Percentiles rank a stretch among this genome's conserved stretches.
Conservation (phyloP, 2,329 filamentous ascomycete genomes). For the Conoideocrella luteorostrata region DNA sequence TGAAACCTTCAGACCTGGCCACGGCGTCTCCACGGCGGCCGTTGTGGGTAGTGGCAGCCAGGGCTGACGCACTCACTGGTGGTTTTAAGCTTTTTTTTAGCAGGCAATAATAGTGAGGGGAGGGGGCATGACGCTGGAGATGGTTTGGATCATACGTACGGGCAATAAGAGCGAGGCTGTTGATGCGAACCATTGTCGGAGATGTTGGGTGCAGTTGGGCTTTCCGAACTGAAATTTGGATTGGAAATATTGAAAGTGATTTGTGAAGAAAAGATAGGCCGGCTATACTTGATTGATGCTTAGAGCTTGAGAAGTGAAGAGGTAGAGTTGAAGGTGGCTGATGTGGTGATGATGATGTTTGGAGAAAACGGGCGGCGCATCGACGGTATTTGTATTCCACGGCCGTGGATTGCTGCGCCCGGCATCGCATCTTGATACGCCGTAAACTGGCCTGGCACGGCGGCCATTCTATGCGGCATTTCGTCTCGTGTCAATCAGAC, state of each 20-base stretch:
- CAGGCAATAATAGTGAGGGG: neutral
- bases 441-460: no score
- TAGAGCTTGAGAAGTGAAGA: neutral
- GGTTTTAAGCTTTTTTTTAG: neutral
- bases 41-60: slow-evolving; percentile 4
- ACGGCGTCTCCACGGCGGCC: neutral
- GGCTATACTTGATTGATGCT: slow-evolving; percentile 4
- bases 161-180: slow-evolving; percentile 6
- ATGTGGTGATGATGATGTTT: no score
- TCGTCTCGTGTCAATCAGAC: neutral
- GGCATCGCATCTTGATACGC: neutral
- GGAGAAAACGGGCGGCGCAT: no score
- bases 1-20: neutral
- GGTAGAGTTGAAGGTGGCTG: neutral
- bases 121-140: no score
- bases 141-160: slow-evolving; percentile 2
- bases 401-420: neutral
- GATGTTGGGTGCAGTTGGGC: neutral
- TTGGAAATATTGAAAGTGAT: neutral
- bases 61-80: slow-evolving; percentile 7
- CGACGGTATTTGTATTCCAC: slow-evolving; percentile 1
- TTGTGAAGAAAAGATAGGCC: slow-evolving; percentile 2
- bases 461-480: no score
- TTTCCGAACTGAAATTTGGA: neutral
- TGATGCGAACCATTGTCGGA: slow-evolving; percentile 9